A percentile compares a stretch with the other conserved stretches of the same genome.
Evolutionary conservation across 148 eudicot genomes (phyloP).

Genomic region (Bassia scoparia): DNA sequence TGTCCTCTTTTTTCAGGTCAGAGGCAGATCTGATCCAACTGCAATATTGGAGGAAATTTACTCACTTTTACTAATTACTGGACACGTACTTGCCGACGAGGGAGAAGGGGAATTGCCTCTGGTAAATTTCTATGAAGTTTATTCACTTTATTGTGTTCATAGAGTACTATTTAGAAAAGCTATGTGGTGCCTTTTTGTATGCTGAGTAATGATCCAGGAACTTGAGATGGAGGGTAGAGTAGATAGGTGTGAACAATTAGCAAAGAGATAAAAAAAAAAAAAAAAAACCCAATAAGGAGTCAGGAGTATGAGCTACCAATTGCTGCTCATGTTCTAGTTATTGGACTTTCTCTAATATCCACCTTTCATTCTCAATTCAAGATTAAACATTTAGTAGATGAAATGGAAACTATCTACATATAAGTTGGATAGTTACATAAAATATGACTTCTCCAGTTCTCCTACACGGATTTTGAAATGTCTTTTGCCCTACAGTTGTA

Average conservation of each 20-base stretch:
- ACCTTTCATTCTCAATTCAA: not conserved
- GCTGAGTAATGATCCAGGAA: not conserved
- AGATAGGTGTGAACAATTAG: no score
- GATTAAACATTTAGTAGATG: not conserved
- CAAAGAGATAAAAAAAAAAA: no score
- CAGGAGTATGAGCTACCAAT: no score
- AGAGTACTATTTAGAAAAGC: not conserved
- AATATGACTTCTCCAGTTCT: not conserved
- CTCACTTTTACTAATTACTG: slow-evolving; percentile 78
- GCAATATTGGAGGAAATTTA: slow-evolving; percentile 84
- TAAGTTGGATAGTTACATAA: not conserved
- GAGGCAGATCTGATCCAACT: slow-evolving; percentile 74
- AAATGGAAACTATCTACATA: not conserved
- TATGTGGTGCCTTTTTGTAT: not conserved
- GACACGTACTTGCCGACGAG: slow-evolving; percentile 94
- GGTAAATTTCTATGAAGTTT: slow-evolving; percentile 35
- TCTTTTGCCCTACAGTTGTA: no score
- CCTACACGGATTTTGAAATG: no score
- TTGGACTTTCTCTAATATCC: not conserved
- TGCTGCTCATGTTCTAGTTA: not conserved
- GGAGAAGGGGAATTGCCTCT: slow-evolving; percentile 93
- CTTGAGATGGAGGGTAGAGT: not conserved
- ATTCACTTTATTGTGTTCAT: no score
- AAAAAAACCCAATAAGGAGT: no score
- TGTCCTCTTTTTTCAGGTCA: slow-evolving; percentile 44